A percentile compares a stretch with the other conserved stretches of the same genome.
Evolutionary conservation across 305 asterid genomes (phyloP).

Genomic region (Fraxinus greggii): DNA sequence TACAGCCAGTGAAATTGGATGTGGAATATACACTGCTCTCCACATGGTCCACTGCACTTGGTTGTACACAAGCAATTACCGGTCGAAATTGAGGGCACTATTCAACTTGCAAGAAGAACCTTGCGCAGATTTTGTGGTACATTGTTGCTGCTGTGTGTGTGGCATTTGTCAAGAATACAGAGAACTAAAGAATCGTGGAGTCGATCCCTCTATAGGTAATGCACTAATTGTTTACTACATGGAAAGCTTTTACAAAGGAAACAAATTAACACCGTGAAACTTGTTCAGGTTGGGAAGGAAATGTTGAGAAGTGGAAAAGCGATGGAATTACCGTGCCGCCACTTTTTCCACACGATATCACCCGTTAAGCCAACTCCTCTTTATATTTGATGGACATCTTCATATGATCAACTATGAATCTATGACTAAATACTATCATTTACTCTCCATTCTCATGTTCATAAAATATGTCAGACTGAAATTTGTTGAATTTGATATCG

Average conservation of each 20-base stretch:
- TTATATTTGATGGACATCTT: neutral
- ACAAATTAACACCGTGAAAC: neutral
- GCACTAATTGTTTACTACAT: neutral
- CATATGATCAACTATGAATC: neutral
- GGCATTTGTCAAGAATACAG: slow-evolving; percentile 38
- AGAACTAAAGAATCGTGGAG: slow-evolving; percentile 40
- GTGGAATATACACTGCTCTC: slow-evolving; percentile 31
- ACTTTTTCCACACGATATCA: slow-evolving; percentile 27
- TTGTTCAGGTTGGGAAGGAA: slow-evolving; percentile 42
- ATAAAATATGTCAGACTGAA: neutral
- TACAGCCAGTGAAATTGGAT: slow-evolving; percentile 27
- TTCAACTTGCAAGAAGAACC: slow-evolving; percentile 37
- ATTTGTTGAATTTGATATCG: neutral
- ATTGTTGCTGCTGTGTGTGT: slow-evolving; percentile 40
- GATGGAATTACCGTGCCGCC: slow-evolving; percentile 36
- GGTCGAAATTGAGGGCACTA: slow-evolving; percentile 35
- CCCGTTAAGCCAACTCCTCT: slow-evolving; percentile 22
- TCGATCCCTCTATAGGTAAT: slow-evolving; percentile 35
- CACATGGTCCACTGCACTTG: slow-evolving; percentile 35
- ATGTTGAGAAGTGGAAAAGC: slow-evolving; percentile 32
- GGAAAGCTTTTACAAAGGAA: too few species aligned
- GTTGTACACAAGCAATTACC: slow-evolving; percentile 32
- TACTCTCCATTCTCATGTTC: neutral
- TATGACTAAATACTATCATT: too few species aligned
- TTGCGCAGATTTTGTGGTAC: slow-evolving; percentile 27